Conservation (phyloP, 1,284 basidiomycete species). For the Ceratobasidium papillatum region DNA sequence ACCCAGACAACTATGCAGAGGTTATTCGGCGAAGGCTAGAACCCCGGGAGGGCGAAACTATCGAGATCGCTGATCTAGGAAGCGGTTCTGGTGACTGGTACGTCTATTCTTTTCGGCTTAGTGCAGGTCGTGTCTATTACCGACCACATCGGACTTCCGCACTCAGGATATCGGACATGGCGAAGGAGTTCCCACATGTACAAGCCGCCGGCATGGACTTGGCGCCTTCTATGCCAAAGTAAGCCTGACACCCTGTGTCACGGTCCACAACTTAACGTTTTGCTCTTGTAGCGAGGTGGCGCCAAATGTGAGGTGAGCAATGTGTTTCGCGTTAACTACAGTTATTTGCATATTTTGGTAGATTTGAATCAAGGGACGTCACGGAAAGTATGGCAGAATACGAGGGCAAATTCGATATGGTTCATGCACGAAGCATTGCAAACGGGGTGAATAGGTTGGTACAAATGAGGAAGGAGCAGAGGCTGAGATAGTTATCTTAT, state of each 20-base stretch:
- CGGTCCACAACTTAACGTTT: background rate
- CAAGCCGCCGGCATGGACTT: slow-evolving; percentile 42
- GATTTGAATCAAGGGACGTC: slow-evolving; percentile 40
- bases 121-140: background rate
- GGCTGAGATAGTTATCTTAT: background rate
- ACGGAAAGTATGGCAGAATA: slow-evolving; percentile 36
- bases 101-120: background rate
- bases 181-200: slow-evolving; percentile 36
- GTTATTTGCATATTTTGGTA: background rate
- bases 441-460: slow-evolving; percentile 17
- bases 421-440: slow-evolving; percentile 36
- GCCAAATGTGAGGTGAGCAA: slow-evolving; percentile 13
- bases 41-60: slow-evolving; percentile 7
- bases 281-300: background rate
- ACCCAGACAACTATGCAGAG: slow-evolving; percentile 19
- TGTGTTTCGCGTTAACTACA: background rate
- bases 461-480: background rate
- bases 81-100: slow-evolving; percentile 22
- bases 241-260: background rate
- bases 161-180: slow-evolving; percentile 41
- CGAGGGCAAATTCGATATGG: slow-evolving; percentile 36
- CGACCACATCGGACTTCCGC: slow-evolving; percentile 6
- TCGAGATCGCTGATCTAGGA: slow-evolving; percentile 35
- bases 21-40: slow-evolving; percentile 16
- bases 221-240: slow-evolving; percentile 36